Evolutionary conservation across 495 filamentous ascomycete species (phyloP).

Genomic region (Daldinia grandis): DNA sequence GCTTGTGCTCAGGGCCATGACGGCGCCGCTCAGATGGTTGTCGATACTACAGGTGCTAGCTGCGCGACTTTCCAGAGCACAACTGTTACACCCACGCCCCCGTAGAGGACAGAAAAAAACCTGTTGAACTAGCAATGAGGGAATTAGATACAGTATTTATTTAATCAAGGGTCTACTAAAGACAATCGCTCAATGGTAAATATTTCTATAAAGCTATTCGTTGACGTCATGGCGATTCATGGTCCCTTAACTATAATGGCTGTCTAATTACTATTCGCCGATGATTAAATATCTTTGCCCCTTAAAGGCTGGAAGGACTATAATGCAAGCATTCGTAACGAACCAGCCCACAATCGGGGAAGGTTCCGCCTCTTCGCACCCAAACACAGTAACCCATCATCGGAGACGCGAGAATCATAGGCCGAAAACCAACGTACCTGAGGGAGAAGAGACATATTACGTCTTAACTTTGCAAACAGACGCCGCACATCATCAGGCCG

Average conservation of each 20-base stretch:
- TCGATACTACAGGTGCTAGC: background rate
- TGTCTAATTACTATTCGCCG: background rate
- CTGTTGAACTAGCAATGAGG: background rate
- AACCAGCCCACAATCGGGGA: no score
- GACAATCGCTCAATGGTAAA: background rate
- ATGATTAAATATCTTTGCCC: background rate
- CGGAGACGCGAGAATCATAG: slow-evolving; percentile 7
- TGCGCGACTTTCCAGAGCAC: background rate
- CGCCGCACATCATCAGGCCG: background rate
- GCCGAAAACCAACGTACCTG: background rate
- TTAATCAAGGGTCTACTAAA: background rate
- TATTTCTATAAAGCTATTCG: background rate
- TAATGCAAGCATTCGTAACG: background rate
- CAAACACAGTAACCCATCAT: background rate
- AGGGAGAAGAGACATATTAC: slow-evolving; percentile 16
- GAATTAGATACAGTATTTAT: background rate
- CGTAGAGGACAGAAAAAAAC: background rate
- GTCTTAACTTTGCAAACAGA: slow-evolving; percentile 15
- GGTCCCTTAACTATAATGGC: background rate
- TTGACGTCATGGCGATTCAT: slow-evolving; percentile 11
- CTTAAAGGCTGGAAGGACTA: background rate
- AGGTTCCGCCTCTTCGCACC: background rate
- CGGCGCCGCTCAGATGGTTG: background rate
- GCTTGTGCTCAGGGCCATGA: background rate
- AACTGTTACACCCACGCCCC: background rate